A percentile compares a stretch with the other conserved stretches of the same genome.
These are phyloP conservation scores for Puccinia hordei DNA, from an alignment of 1,284 basidiomycete species.

Conservation along the genomic window DNA sequence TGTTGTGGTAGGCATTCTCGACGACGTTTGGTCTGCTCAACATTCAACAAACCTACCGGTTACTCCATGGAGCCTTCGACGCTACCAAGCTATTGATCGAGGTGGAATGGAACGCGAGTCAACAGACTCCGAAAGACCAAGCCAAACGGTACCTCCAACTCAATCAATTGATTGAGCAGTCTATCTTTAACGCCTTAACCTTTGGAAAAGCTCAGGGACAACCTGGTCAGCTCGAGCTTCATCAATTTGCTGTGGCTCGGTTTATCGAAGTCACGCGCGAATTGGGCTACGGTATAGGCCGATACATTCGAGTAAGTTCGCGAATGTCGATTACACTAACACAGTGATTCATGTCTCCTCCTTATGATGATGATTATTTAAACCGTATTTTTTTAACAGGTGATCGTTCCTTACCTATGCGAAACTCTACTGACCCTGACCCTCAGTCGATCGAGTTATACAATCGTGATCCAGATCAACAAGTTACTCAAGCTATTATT, in stretches of 20 bases:
- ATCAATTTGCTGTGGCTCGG: neutral
- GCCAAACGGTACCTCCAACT: slow-evolving; percentile 15
- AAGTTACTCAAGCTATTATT: slow-evolving; percentile 1
- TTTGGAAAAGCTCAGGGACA: slow-evolving; percentile 1
- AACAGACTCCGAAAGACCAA: slow-evolving; percentile 3
- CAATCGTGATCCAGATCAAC: neutral
- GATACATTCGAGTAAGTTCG: slow-evolving; percentile 23
- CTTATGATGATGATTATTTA: too few species aligned
- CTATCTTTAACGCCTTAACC: slow-evolving; percentile 1
- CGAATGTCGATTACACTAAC: neutral
- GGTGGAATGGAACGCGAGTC: slow-evolving; percentile 10
- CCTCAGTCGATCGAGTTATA: neutral
- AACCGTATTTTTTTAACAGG: too few species aligned
- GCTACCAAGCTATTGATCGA: slow-evolving; percentile 18
- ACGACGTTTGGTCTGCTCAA: slow-evolving; percentile 25
- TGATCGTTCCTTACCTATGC: slow-evolving; percentile 16
- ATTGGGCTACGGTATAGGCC: slow-evolving; percentile 16
- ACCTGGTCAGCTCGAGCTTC: neutral
- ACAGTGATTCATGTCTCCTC: too few species aligned
- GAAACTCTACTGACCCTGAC: slow-evolving; percentile 10
- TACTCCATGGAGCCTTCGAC: slow-evolving; percentile 12
- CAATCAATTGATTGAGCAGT: slow-evolving; percentile 9
- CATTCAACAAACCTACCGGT: slow-evolving; percentile 14
- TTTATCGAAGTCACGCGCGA: neutral
- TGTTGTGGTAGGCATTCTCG: slow-evolving; percentile 24